Conservation (phyloP, 192 early-diverging fungal genomes). For the Cetraspora pellucida region DNA sequence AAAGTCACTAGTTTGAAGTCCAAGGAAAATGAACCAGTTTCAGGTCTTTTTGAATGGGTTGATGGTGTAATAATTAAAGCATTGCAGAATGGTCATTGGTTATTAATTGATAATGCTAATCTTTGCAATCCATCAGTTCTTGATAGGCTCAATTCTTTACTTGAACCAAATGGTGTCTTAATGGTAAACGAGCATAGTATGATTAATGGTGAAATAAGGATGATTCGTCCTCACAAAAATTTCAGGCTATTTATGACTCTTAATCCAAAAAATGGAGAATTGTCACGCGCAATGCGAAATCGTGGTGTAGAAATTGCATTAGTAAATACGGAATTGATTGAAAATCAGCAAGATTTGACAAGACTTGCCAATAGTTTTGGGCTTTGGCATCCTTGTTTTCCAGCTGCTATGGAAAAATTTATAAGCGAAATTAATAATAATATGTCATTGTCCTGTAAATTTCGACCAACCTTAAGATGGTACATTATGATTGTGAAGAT, state of each 20-base stretch:
- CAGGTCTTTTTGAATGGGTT: slow-evolving; percentile 96
- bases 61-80: slow-evolving; percentile 92
- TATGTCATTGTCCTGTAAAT: slow-evolving; percentile 34
- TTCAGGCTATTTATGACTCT: slow-evolving; percentile 97
- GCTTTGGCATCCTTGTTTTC: slow-evolving; percentile 46
- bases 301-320: slow-evolving; percentile 92
- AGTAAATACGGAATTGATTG: slow-evolving; percentile 53
- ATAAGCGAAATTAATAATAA: slow-evolving; percentile 43
- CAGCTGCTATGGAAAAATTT: slow-evolving; percentile 44
- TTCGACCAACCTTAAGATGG: slow-evolving; percentile 48
- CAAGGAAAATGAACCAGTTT: slow-evolving; percentile 54
- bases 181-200: slow-evolving; percentile 91
- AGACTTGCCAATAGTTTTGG: slow-evolving; percentile 54
- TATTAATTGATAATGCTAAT: slow-evolving; percentile 95
- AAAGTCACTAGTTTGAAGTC: slow-evolving; percentile 45
- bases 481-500: slow-evolving; percentile 50
- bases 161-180: slow-evolving; percentile 87
- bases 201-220: slow-evolving; percentile 74
- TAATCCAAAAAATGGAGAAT: slow-evolving; percentile 88
- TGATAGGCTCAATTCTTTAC: slow-evolving; percentile 91
- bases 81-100: slow-evolving; percentile 88
- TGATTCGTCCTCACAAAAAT: slow-evolving; percentile 80
- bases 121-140: slow-evolving; percentile 92
- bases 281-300: slow-evolving; percentile 97
- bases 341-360: slow-evolving; percentile 50